Base-by-base conservation (phyloP, 331 rosid genomes). In the Acacia concinna region DNA sequence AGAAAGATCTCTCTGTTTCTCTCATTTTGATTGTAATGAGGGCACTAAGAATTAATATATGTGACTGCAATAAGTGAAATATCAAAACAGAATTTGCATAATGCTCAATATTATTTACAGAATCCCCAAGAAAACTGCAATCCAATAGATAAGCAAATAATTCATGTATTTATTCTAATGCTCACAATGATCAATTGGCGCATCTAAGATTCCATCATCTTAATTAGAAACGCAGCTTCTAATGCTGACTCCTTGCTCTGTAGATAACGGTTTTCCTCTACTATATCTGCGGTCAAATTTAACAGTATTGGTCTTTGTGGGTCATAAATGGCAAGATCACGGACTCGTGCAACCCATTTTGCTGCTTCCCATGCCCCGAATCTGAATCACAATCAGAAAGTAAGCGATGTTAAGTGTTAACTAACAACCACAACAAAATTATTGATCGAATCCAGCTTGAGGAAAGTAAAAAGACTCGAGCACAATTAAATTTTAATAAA, bases 301-400 rank as follows among this genome's bases (percentile, higher is more conserved):
- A 93, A 90, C 69, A 93, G 82, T 77, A 93, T 73, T 20, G 98
- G 98, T 68, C 91, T 90, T 37, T 87, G 86, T 21, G 96, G 88
- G 82, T 91, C 97, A 62, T 93, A 83, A 52, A 89, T 78, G 12
- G 94, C 64, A 35, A 30, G 83, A 35, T 93, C 96, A 3, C 98
- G 98, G 49, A 93, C 98, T 69, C 86, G 85, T 3, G 99, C 93
- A 41, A 89, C 91, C 98, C 98, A 96, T 79, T 96, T 96, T 80
- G 99, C 97, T 38, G 97, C 93, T 87, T 93, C 99, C 99, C 99
- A 96, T 14, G 88, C 94, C 46, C 99, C 99, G 86, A 96, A 96
- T 83, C 98, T 96, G 93, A 80, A 80, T 72, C 73, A 71, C 2
- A 54, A 35, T 28, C 63, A 49, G 23, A 49, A 20, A 43, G 3